phyloP scores from a whole-genome alignment of 768 basidiomycete genomes.

The Strobilomyces confusus region DNA sequence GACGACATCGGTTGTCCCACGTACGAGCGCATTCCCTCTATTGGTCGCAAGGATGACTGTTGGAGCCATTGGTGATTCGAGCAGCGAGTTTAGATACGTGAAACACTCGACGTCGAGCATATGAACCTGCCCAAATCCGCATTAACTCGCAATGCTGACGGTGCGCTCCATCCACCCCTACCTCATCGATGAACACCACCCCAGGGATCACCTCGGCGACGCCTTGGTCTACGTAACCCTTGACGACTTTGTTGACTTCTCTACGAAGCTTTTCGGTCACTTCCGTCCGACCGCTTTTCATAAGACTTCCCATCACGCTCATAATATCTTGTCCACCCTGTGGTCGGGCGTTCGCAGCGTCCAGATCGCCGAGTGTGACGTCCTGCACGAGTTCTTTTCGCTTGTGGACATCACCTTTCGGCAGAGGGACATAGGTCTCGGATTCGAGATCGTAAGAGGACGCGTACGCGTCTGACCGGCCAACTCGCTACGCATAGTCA shows the following conservation, averaged over 20 bases:
- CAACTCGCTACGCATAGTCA: slow-evolving; percentile 67
- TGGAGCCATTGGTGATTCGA: slow-evolving; percentile 96
- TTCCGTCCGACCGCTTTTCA: slow-evolving; percentile 91
- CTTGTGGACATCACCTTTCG: slow-evolving; percentile 96
- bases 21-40: slow-evolving; percentile 85
- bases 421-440: slow-evolving; percentile 96
- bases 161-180: slow-evolving; percentile 33
- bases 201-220: slow-evolving; percentile 98
- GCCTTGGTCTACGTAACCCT: slow-evolving; percentile 96
- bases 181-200: slow-evolving; percentile 98
- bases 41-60: slow-evolving; percentile 98
- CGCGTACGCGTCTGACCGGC: slow-evolving; percentile 95
- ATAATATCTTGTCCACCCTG: slow-evolving; percentile 98
- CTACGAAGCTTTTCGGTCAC: slow-evolving; percentile 93
- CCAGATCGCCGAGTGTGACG: slow-evolving; percentile 90
- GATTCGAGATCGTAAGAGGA: slow-evolving; percentile 97
- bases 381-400: slow-evolving; percentile 94
- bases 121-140: slow-evolving; percentile 66
- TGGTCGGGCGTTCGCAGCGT: slow-evolving; percentile 94
- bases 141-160: slow-evolving; percentile 1
- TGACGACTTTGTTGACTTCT: slow-evolving; percentile 97
- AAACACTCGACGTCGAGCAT: slow-evolving; percentile 99
- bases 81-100: slow-evolving; percentile 92
- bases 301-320: slow-evolving; percentile 92
- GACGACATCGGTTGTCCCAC: slow-evolving; percentile 89